Evolutionary conservation across 768 basidiomycete genomes (phyloP), one percentile per base, ranked within the genome.

Genomic region (Hortiboletus flavorubellus): DNA sequence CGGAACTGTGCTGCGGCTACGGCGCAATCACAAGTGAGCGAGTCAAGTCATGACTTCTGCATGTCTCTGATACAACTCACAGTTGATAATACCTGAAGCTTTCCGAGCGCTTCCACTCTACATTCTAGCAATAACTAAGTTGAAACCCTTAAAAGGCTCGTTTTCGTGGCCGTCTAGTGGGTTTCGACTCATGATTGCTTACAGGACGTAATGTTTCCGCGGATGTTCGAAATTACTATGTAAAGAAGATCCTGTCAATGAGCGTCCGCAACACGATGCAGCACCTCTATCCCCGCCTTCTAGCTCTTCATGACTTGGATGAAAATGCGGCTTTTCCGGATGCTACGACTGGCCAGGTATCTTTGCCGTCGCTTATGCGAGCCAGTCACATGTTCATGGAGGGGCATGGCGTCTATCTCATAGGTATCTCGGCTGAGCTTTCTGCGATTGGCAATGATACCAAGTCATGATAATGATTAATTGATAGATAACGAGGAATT

Each of bases 71-170:
- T 38, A 47, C 54, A 12, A 6, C 4, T 34, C 41, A 1, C 62
- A 99, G 96, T 73, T 99, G 58, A 89, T 99, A 57, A 83, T 99
- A 26, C 97, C 97, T 7, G 97, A 98, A 72, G 87, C 89, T 0
- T 94, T 93, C 78, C 87, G 88, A 64, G 80, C 87, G 1, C 79
- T 98, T 41, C 92, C 94, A 0, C 77, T 93, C 16, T 94, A 87
- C 67, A 81, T 82, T 4, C 76, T 98, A 3, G 85, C 85, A 11
- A 81, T 98, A 34, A 78, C 89, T 44, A 99, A 99, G 75, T 82
- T 82, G 49, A 96, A 97, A 69, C 86, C 93, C 18, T 73, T 99
- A n/a, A 96, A 97, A 86, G 93, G 96, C 85, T 65, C 55, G 60
- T 53, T 52, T 51, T 48, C 10, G 34, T 49, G 31, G 38, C n/a